Conservation (phyloP, 352 stramenopile genomes). For the Pythium insidiosum region DNA sequence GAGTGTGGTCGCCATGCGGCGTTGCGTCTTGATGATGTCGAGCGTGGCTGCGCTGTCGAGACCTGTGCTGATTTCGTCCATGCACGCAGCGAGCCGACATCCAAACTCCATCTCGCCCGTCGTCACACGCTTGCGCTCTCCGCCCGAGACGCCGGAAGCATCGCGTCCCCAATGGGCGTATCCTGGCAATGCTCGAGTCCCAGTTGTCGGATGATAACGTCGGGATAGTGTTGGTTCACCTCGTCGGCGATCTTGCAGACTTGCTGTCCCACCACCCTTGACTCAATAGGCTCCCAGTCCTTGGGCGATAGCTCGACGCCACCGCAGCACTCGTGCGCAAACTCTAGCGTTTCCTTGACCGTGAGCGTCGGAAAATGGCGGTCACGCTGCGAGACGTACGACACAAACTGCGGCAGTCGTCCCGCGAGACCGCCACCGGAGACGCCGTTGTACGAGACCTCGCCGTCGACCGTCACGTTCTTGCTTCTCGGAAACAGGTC, state of each 20-base stretch:
- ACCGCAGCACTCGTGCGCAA: slow-evolving; percentile 16
- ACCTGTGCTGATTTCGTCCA: no score
- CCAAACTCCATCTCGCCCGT: no score
- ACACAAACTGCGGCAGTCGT: no score
- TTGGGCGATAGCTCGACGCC: slow-evolving; percentile 6
- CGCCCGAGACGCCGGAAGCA: slow-evolving; percentile 49
- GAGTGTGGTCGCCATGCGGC: no score
- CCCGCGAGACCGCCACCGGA: no score
- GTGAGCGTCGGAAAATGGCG: slow-evolving; percentile 17
- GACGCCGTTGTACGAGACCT: no score
- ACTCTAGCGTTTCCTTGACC: slow-evolving; percentile 23
- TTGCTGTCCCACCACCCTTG: slow-evolving; percentile 15
- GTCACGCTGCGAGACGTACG: slow-evolving; percentile 18
- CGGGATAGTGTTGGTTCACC: slow-evolving; percentile 14
- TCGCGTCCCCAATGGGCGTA: slow-evolving; percentile 49
- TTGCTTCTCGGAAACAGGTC: no score
- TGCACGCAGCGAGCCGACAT: no score
- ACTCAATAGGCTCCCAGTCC: slow-evolving; percentile 20
- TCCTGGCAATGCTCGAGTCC: slow-evolving; percentile 28
- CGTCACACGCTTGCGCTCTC: slow-evolving; percentile 63
- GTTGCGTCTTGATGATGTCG: no score
- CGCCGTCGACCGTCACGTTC: no score
- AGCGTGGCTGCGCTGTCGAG: no score
- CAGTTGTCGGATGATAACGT: slow-evolving; percentile 26
- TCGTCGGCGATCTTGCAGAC: slow-evolving; percentile 5